These are phyloP conservation scores for Alisma plantagoaquatica DNA, from an alignment of 106 monocot genomes.

Conservation along the genomic window DNA sequence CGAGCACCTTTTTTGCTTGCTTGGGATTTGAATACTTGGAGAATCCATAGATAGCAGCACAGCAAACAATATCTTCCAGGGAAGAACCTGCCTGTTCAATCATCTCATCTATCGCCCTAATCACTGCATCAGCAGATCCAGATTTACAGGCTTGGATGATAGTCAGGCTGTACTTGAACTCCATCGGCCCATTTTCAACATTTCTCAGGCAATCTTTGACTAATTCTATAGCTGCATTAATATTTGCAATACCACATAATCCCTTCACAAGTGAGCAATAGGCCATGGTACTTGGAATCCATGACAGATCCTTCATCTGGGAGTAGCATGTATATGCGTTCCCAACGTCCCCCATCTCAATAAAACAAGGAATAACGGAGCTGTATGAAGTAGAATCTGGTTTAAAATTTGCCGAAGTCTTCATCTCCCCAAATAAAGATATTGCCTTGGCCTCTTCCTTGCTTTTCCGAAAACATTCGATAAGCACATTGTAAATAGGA, in stretches of 20 bases:
- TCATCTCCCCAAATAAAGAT: constrained; percentile 54
- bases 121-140: constrained; percentile 54
- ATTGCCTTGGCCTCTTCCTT: constrained; percentile 42
- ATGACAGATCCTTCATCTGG: constrained; percentile 55
- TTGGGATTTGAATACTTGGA: constrained; percentile 58
- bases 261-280: constrained; percentile 74
- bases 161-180: constrained; percentile 84
- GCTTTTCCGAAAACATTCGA: constrained; percentile 41
- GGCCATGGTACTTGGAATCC: constrained; percentile 42
- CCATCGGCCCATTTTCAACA: constrained; percentile 68
- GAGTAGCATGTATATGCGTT: constrained; percentile 68
- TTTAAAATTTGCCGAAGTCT: constrained; percentile 21
- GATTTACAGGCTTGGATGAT: constrained; percentile 52
- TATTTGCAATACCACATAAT: constrained; percentile 59
- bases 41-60: constrained; percentile 79
- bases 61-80: constrained; percentile 67
- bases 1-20: constrained; percentile 68
- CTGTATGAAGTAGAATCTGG: constrained; percentile 65
- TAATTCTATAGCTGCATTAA: constrained; percentile 57
- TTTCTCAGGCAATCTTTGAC: constrained; percentile 88
- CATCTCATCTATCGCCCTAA: constrained; percentile 73
- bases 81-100: constrained; percentile 47
- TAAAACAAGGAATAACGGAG: constrained; percentile 62
- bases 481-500: constrained; percentile 64
- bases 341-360: constrained; percentile 45